Conservation (phyloP, 1,284 basidiomycete genomes). For the Rhodotorula sp. region DNA sequence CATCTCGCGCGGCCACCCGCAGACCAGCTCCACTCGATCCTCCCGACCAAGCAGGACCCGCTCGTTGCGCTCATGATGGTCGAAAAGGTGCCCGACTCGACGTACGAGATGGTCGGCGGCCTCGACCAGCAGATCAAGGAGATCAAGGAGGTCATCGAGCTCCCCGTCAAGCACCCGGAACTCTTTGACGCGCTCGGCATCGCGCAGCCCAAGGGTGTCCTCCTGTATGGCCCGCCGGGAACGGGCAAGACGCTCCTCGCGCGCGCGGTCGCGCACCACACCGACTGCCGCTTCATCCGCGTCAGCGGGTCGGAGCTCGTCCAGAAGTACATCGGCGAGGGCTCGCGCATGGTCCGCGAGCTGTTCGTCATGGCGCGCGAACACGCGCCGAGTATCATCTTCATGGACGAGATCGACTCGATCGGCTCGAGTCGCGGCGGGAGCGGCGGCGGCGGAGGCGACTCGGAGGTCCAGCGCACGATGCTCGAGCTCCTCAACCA, state of each 20-base stretch:
- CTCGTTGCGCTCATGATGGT: slow-evolving; percentile 99
- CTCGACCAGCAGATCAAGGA: slow-evolving; percentile 98
- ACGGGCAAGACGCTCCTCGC: slow-evolving; percentile 99
- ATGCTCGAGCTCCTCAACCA: slow-evolving; percentile 98
- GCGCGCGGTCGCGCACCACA: slow-evolving; percentile 96
- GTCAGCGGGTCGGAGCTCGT: slow-evolving; percentile 94
- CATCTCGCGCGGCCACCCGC: background rate
- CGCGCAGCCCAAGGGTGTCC: slow-evolving; percentile 92
- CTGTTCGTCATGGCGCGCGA: slow-evolving; percentile 98
- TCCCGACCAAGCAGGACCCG: slow-evolving; percentile 94
- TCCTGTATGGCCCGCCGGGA: slow-evolving; percentile 92
- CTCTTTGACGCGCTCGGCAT: slow-evolving; percentile 95
- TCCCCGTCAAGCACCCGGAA: slow-evolving; percentile 97
- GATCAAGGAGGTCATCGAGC: slow-evolving; percentile 98
- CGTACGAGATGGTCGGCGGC: slow-evolving; percentile 99
- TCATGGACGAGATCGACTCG: slow-evolving; percentile 96
- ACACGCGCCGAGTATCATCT: slow-evolving; percentile 98
- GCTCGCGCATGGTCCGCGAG: slow-evolving; percentile 86
- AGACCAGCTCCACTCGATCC: slow-evolving; percentile 72
- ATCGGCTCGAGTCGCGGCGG: slow-evolving; percentile 92
- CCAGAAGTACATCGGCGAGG: slow-evolving; percentile 99
- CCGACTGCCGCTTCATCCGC: slow-evolving; percentile 96
- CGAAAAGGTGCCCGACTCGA: slow-evolving; percentile 99
- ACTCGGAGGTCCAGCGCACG: slow-evolving; percentile 96
- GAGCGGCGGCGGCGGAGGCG: slow-evolving; percentile 75